Conservation (phyloP, 441 rosid genomes). For the Corymbia calophylla region DNA sequence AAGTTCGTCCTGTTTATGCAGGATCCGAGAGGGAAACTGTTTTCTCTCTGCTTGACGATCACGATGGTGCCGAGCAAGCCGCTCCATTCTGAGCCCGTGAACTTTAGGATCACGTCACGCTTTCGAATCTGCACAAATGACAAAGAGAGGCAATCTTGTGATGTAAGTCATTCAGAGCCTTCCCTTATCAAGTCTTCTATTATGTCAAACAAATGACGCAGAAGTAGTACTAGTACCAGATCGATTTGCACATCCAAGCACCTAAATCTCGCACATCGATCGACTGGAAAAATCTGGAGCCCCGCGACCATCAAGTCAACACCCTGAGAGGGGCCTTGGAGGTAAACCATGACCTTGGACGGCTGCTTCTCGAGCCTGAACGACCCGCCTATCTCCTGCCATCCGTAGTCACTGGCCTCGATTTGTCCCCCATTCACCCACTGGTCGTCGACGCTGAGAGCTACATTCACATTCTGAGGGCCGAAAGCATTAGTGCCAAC, state of each 20-base stretch:
- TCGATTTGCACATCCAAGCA: constrained; percentile 54
- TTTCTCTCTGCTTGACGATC: constrained; percentile 55
- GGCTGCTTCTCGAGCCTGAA: constrained; percentile 90
- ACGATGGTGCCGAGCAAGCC: constrained; percentile 37
- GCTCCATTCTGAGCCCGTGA: constrained; percentile 33
- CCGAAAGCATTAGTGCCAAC: constrained; percentile 45
- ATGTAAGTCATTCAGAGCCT: not conserved
- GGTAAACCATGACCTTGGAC: constrained; percentile 60
- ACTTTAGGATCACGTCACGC: constrained; percentile 64
- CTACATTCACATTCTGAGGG: constrained; percentile 78
- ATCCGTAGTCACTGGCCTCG: constrained; percentile 48
- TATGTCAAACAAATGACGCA: not conserved
- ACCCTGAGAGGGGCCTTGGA: constrained; percentile 84
- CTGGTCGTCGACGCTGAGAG: constrained; percentile 75
- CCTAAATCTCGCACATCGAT: constrained; percentile 51
- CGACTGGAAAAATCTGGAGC: constrained; percentile 75
- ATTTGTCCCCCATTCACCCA: constrained; percentile 93
- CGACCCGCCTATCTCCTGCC: constrained; percentile 86
- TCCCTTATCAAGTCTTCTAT: not conserved
- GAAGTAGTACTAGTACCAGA: constrained; percentile 31
- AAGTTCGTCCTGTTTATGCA: constrained; percentile 70
- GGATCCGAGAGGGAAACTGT: constrained; percentile 76
- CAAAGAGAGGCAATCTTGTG: not conserved
- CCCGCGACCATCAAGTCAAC: constrained; percentile 74
- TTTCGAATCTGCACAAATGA: constrained; percentile 58